Base-by-base conservation (phyloP, 2,329 filamentous ascomycete genomes). In the Botryotinia calthae region DNA sequence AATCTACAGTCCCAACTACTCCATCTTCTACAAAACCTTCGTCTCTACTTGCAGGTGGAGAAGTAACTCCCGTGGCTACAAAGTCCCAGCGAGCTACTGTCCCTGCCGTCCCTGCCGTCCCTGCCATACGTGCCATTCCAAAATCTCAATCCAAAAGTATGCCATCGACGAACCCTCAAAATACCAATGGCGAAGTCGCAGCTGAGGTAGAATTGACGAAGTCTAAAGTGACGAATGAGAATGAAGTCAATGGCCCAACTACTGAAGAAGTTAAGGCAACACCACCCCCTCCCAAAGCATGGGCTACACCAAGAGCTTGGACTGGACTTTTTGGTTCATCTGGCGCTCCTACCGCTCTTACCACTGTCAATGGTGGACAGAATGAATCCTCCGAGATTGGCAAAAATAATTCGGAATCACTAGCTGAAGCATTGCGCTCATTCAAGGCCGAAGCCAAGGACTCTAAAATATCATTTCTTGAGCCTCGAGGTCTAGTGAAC, bases 401-500 rank as follows among this genome's bases (percentile, higher is more conserved):
- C 18, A 82, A 84, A 22, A 81, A 84, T 20, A 87, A 89, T 80
- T 84, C 81, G 74, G 87, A 86, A 81, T 91, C 92, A 28, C 84
- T 97, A 69, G 91, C 89, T 5, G 93, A 98, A 77, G 93, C 93
- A 51, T 86, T 99, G 70, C 87, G 87, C 67, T 88, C 89, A 42
- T 96, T 95, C 81, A 88, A 87, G 70, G 87, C 89, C 73, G 85
- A 86, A 54, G 86, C 87, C 64, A 84, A 86, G 73, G 83, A 84
- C 75, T 81, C 82, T 54, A 93, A 91, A 78, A 85, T 95, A 76
- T 86, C 92, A 28, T 98, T 98, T 80, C 87, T 99, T 68, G 94
- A 98, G 83, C 96, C 96, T 68, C 89, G 95, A 77, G 96, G 96
- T 66, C 87, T 99, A 80, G 93, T 97, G 77, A 99, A 99, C 83